Conservation (phyloP, 768 basidiomycete genomes). For the Kwoniella botswanensis region DNA sequence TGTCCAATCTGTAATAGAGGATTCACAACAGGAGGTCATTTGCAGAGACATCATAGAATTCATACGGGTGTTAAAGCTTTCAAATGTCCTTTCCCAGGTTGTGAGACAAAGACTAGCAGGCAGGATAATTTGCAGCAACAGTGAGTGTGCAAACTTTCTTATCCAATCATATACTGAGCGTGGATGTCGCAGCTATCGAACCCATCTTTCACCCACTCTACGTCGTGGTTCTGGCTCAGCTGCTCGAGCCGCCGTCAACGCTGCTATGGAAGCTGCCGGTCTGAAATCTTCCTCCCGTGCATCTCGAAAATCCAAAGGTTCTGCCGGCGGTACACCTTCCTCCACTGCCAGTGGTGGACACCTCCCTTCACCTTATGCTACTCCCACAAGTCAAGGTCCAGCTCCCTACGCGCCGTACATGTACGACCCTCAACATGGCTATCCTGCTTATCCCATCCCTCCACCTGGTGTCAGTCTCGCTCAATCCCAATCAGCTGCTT, state of each 20-base stretch:
- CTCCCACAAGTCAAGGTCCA: conserved; percentile 44
- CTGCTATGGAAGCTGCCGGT: conserved; percentile 55
- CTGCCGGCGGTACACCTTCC: conserved; percentile 42
- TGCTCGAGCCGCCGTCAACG: conserved; percentile 49
- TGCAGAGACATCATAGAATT: conserved; percentile 83
- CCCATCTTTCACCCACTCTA: conserved; percentile 51
- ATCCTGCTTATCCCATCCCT: conserved; percentile 37
- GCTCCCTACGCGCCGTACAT: conserved; percentile 43
- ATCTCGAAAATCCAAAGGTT: conserved; percentile 50
- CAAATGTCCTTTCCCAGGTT: conserved; percentile 93
- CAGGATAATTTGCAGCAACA: conserved; percentile 82
- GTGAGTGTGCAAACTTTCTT: conserved; percentile 57
- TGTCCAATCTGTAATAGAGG: conserved; percentile 75
- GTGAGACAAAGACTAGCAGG: conserved; percentile 84
- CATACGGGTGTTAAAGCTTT: conserved; percentile 93
- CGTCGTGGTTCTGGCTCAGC: conserved; percentile 50
- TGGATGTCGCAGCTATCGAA: conserved; percentile 42
- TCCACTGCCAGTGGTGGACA: conserved; percentile 38
- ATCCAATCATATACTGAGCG: neutral
- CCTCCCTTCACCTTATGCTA: conserved; percentile 48
- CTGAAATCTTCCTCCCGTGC: conserved; percentile 44
- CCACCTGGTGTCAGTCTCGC: conserved; percentile 33
- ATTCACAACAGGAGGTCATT: conserved; percentile 87
- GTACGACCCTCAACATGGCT: conserved; percentile 43
- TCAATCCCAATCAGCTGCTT: conserved; percentile 37